Base-by-base conservation (phyloP, 805 yeast genomes). In the Starmerella bombicola region DNA sequence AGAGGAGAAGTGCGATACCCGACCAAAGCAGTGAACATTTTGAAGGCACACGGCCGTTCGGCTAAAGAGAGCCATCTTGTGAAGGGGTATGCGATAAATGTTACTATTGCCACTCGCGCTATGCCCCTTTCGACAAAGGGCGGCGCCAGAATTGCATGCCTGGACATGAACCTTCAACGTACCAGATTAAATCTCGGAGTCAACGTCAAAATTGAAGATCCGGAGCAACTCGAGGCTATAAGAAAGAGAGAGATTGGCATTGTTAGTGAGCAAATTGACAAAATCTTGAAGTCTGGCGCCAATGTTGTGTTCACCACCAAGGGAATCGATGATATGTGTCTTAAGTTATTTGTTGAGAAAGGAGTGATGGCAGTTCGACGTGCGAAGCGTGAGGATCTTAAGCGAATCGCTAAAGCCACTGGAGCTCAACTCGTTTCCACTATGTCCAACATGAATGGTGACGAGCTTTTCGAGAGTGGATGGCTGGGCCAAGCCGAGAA, bases 131-230 rank as follows among this genome's bases (percentile, higher is more conserved):
- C 70, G 38, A 66, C 85, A 35, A 61, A 46, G 49, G 62, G 71
- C 50, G 42, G 42, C 7, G 93, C 95, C 35, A 78, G 76, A 53
- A 81, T 85, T 52, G 96, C 96, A 3, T 76, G 84, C 51, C 69
- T 85, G 55, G 96, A 85, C 64, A 73, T 91, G 62, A 88, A 93
- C 63, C 68, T 91, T 57, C 98, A 93, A 61, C 88, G 86, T 61
- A 91, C 95, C 2, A 76, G 86, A 59, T 84, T 91, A 95, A 95
- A 96, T 31, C 76, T 91, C 76, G 99, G 99, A 41, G 97, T 91
- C 39, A 93, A 85, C 62, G 82, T 91, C 62, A 86, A 86, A 59
- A 84, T 91, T 57, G 94, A 83, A 54, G 96, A 91, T 60, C 98
- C 99, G 31, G 95, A 91, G 54, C 95, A 84, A 64, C 72, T 91